Evolutionary conservation across 352 stramenopile species (phyloP).

Genomic region (Globisporangium cystogenes): DNA sequence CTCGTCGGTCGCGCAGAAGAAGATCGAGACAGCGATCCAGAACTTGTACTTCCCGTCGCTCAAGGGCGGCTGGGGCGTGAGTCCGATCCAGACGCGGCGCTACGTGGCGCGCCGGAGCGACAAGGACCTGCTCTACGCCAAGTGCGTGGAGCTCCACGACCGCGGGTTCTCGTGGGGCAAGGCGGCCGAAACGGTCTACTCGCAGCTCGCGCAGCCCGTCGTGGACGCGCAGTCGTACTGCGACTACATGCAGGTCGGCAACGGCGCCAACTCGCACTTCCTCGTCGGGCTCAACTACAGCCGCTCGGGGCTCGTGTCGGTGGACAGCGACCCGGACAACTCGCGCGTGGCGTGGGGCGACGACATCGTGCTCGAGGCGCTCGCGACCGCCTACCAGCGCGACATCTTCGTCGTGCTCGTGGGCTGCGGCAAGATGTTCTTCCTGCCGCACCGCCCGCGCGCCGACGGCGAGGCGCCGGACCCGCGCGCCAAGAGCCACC

Average conservation of each 20-base stretch:
- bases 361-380: slow-evolving; percentile 79
- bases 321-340: slow-evolving; percentile 77
- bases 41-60: slow-evolving; percentile 84
- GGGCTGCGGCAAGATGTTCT: slow-evolving; percentile 86
- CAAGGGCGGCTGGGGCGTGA: slow-evolving; percentile 79
- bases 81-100: slow-evolving; percentile 72
- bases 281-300: slow-evolving; percentile 82
- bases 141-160: slow-evolving; percentile 75
- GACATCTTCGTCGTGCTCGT: slow-evolving; percentile 88
- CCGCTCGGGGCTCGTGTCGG: slow-evolving; percentile 62
- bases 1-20: slow-evolving; percentile 49
- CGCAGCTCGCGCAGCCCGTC: slow-evolving; percentile 59
- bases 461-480: slow-evolving; percentile 30
- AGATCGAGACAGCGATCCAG: slow-evolving; percentile 80
- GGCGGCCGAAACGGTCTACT: slow-evolving; percentile 77
- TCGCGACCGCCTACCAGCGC: slow-evolving; percentile 82
- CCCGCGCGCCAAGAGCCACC: slow-evolving; percentile 41
- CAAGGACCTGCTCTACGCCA: slow-evolving; percentile 69
- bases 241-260: slow-evolving; percentile 82
- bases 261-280: slow-evolving; percentile 70
- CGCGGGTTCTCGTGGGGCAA: slow-evolving; percentile 70
- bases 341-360: slow-evolving; percentile 82
- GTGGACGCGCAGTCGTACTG: slow-evolving; percentile 77
- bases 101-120: slow-evolving; percentile 64
- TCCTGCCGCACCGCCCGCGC: slow-evolving; percentile 74